Conservation (phyloP, 208 protist species). For the Trypanosomatidae sp. region DNA sequence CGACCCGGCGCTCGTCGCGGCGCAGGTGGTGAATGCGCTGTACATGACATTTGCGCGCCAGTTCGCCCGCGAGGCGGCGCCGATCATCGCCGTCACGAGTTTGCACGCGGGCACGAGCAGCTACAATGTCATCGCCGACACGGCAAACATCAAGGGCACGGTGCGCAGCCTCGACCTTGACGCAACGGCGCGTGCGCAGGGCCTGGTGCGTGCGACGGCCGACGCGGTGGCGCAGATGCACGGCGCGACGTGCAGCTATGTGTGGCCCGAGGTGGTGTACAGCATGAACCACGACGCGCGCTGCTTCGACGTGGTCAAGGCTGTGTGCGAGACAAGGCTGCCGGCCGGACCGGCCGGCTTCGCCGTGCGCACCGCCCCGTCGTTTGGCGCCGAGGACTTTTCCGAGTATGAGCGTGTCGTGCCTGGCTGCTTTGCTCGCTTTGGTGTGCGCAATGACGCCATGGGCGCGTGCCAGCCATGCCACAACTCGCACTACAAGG, state of each 20-base stretch:
- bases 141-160: constrained; percentile 25
- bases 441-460: constrained; percentile 17
- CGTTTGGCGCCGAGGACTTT: constrained; percentile 48
- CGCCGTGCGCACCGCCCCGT: constrained; percentile 16
- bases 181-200: constrained; percentile 16
- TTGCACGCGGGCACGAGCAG: constrained; percentile 30
- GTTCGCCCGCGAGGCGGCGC: constrained; percentile 23
- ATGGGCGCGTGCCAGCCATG: constrained; percentile 13
- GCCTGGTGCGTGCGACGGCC: constrained; percentile 32
- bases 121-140: constrained; percentile 54
- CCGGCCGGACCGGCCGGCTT: constrained; percentile 19
- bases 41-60: constrained; percentile 39
- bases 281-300: constrained; percentile 44
- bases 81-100: constrained; percentile 31
- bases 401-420: constrained; percentile 35
- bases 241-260: constrained; percentile 15
- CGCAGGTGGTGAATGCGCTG: constrained; percentile 27
- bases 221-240: constrained; percentile 28
- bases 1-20: constrained; percentile 35
- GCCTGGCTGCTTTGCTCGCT: constrained; percentile 36
- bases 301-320: constrained; percentile 26
- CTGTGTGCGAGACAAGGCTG: constrained; percentile 16
- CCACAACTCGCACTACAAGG: constrained; percentile 29
- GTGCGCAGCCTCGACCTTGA: constrained; percentile 29
- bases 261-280: constrained; percentile 13